Evolutionary conservation across 2,329 filamentous ascomycete genomes (phyloP).

Genomic region (Colletotrichum kahawae): DNA sequence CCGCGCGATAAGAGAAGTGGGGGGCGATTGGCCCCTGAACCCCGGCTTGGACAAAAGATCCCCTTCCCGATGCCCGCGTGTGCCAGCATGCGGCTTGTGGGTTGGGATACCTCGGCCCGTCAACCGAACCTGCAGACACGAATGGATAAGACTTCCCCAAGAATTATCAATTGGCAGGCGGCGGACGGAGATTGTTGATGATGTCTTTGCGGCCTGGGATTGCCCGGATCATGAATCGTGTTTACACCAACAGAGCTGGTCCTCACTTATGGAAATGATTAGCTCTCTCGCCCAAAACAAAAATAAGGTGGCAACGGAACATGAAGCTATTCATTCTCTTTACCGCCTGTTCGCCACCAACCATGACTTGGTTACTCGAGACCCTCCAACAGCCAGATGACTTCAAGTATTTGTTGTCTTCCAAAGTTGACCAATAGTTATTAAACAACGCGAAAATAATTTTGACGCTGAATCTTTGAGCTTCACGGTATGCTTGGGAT

Average conservation of each 20-base stretch:
- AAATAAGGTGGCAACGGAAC: too few species aligned
- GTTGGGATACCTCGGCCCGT: neutral
- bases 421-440: neutral
- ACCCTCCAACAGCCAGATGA: neutral
- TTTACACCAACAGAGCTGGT: neutral
- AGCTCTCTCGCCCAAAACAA: too few species aligned
- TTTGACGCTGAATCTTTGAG: too few species aligned
- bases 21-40: neutral
- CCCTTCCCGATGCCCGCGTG: neutral
- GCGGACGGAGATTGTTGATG: neutral
- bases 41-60: neutral
- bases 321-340: neutral
- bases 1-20: neutral
- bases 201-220: neutral
- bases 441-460: too few species aligned
- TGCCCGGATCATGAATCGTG: neutral
- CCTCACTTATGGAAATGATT: neutral
- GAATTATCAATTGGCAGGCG: neutral
- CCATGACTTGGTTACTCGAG: neutral
- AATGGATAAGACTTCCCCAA: neutral
- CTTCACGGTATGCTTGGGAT: neutral
- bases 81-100: neutral
- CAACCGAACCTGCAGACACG: neutral
- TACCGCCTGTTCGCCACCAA: neutral
- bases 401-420: neutral